These are phyloP conservation scores for Boletus insuetus DNA, from an alignment of 768 basidiomycete genomes.

Conservation along the genomic window DNA sequence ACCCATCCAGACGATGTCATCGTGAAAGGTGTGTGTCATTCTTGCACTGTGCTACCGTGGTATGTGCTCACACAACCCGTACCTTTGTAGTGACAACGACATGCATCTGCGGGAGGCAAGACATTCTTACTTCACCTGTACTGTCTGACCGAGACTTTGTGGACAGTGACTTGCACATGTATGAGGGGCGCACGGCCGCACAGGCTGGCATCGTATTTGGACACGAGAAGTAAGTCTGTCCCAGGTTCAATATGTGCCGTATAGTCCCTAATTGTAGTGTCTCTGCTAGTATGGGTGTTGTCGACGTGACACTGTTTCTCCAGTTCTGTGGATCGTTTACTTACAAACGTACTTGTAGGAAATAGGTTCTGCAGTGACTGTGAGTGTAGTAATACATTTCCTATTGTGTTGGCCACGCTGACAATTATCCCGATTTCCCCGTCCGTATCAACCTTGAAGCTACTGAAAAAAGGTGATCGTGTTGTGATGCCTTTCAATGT, in stretches of 20 bases:
- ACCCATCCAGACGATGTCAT: slow-evolving; percentile 4
- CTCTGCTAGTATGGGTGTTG: not conserved
- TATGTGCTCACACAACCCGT: not conserved
- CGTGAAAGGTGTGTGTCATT: not conserved
- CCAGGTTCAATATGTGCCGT: not conserved
- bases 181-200: not conserved
- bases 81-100: slow-evolving; percentile 2
- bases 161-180: not conserved
- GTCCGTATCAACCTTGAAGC: slow-evolving; percentile 22
- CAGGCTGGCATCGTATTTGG: not conserved
- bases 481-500: slow-evolving; percentile 65
- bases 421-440: not conserved
- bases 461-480: slow-evolving; percentile 53
- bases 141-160: not conserved
- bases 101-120: slow-evolving; percentile 3
- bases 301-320: not conserved
- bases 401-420: not conserved
- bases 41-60: not conserved
- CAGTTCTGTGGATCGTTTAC: not conserved
- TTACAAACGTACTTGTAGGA: not conserved
- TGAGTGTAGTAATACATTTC: not conserved
- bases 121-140: not conserved
- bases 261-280: not conserved
- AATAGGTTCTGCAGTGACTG: not conserved
- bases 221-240: slow-evolving; percentile 5